These are phyloP conservation scores for Diaporthe helianthi DNA, from an alignment of 2,329 filamentous ascomycete genomes.

Conservation along the genomic window DNA sequence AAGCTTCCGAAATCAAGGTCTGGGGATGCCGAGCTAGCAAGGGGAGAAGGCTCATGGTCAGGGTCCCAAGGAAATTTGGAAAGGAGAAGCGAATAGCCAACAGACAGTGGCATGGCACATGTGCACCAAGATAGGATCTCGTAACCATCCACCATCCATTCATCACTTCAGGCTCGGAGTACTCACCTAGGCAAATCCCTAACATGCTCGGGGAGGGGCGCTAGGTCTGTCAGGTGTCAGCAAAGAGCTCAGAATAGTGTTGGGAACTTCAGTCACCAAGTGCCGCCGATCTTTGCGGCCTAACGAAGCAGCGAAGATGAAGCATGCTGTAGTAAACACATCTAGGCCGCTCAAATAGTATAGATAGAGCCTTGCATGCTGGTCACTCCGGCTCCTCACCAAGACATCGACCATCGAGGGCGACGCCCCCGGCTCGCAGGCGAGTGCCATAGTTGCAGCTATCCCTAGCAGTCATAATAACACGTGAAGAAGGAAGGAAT, in stretches of 20 bases:
- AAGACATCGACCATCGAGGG: constrained; percentile 4
- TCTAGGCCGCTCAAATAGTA: not conserved
- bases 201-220: not conserved
- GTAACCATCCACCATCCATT: not conserved
- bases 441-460: constrained; percentile 2
- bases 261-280: not conserved
- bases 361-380: not conserved
- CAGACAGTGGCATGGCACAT: not conserved
- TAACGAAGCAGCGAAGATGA: constrained; percentile 1
- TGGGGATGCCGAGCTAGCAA: not conserved
- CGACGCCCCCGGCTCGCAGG: not conserved
- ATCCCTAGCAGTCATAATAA: not conserved
- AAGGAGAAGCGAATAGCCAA: constrained; percentile 3
- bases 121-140: not conserved
- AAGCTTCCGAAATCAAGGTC: constrained; percentile 5
- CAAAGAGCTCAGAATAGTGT: not conserved
- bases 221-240: not conserved
- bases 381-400: constrained; percentile 1
- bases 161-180: not conserved
- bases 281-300: constrained; percentile 14
- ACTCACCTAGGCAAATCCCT: not conserved
- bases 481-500: constrained; percentile 11
- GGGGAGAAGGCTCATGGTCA: not conserved
- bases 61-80: not conserved
- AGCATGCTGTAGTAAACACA: not conserved